Evolutionary conservation across 371 early-diverging fungal genomes (phyloP), one percentile per base, ranked within the genome.

Genomic region (Dentiscutata heterogama): DNA sequence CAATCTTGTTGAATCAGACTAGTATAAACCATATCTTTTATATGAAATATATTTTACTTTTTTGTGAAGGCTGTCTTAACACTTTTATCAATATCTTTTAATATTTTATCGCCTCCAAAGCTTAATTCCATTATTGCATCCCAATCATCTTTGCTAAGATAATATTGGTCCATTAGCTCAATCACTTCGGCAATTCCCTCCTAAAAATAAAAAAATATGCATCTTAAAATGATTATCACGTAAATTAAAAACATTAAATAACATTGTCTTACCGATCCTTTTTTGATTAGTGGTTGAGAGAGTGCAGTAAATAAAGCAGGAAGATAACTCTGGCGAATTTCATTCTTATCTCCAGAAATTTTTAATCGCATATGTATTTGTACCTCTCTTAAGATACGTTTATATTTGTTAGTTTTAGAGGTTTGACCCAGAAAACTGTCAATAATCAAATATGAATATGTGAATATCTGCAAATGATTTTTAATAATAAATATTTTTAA

Each of bases 351-450:
- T 1, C 92, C 95, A 3, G 96, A 93, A n/a, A 95, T 90, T 61
- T 90, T 89, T 25, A 94, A 85, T 25, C 96, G 90, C 92, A 97
- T 93, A 83, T 96, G 97, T 51, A 90, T 87, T 81, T 96, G 95
- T 14, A 98, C 84, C 53, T 97, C 98, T 74, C 90, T 88, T 76
- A 99, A 86, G 65, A 90, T 82, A 35, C 99, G 91, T 35, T 84
- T 82, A 78, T 90, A 88, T 85, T 98, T 99, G 39, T 56, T 68
- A 27, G 94, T 87, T 84, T 94, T 97, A 1, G 98, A 98, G 84
- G 95, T 95, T 84, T 98, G 94, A 25, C 99, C 99, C 51, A 99
- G 88, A 94, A 96, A 99, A 18, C 94, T 93, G 10, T 7, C 29
- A 31, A 64, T 31, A 16, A 73, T 27, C 22, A 53, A 53, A 13